phyloP scores from a whole-genome alignment of 306 rosid genomes.

The Mucuna pruriens region DNA sequence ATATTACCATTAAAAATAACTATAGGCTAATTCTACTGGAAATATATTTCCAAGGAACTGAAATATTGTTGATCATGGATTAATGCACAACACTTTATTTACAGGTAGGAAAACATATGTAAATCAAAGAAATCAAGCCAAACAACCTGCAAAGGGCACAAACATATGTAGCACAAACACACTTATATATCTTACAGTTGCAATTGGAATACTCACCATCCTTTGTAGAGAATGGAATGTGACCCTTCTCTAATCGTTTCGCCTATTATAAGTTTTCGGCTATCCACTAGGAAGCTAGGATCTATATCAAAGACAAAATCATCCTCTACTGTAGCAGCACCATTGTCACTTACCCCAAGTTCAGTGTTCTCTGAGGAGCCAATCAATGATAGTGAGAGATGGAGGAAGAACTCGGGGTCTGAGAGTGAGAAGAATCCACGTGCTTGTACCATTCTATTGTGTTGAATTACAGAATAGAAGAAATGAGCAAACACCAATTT shows the following conservation, averaged over 20 bases:
- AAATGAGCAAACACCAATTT: neutral
- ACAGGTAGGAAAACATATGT: neutral
- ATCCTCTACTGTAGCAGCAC: neutral
- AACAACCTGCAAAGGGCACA: neutral
- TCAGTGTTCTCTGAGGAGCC: neutral
- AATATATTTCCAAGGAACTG: neutral
- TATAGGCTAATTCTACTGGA: neutral
- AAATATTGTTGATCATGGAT: neutral
- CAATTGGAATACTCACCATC: constrained; percentile 37
- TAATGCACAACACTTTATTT: neutral
- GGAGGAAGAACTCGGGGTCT: neutral
- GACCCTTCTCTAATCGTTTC: constrained; percentile 47
- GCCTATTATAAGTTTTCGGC: constrained; percentile 32
- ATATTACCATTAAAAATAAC: neutral
- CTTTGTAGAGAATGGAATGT: constrained; percentile 50
- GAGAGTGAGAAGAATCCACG: neutral
- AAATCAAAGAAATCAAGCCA: neutral
- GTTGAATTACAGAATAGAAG: neutral
- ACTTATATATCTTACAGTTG: neutral
- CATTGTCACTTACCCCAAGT: neutral
- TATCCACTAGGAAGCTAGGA: constrained; percentile 47
- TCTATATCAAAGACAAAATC: constrained; percentile 49
- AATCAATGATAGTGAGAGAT: neutral
- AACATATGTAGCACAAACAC: neutral
- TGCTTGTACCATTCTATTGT: constrained; percentile 40